Evolutionary conservation across 2,329 filamentous ascomycete species (phyloP), one percentile per base, ranked within the genome.

Genomic region (Metarhizium robertsii): DNA sequence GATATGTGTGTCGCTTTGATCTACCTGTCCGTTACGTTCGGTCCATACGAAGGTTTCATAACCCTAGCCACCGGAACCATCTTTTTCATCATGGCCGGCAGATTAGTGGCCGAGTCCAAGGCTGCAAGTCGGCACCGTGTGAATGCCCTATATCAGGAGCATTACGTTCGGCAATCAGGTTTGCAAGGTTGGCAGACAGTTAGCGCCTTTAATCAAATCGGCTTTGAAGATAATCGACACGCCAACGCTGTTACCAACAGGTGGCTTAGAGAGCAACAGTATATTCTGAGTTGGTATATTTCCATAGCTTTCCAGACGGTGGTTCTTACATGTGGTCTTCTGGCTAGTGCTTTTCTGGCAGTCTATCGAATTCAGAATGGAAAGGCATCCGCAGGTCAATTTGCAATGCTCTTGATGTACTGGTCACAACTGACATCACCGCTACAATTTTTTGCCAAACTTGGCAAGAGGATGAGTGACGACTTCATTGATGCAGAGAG

Each of bases 381-480:
- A 1, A 69, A 78, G 53, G 79, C 81, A 4, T 80, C 80, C 5
- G 74, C 86, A 11, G 86, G 86, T 55, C 78, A 86, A 60, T 89
- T 90, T 61, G 83, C 87, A 55, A 82, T 85, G 70, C 74, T 90
- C 16, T 71, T 90, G 57, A 86, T 85, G 53, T 90, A 90, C 67
- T 88, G 88, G 85, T 79, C 80, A 18, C 86, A 90, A 64, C 75
- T 90, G 42, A 86, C 86, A 48, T 79, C 80, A 2, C 87, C 87
- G 2, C 75, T 90, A 53, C 84, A 84, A 60, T 89, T 87, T 68
- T 89, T 90, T 64, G 78, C 80, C 6, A 71, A 72, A 18, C 69
- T 84, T 32, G 79, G 81, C 6, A 80, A 79, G 62, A 77, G 69
- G 51, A 75, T 84, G 58, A 80, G 79, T 55, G 74, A 76, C 58